Base-by-base conservation (phyloP, 176 grass and related monocot species). In the Typha latifolia region DNA sequence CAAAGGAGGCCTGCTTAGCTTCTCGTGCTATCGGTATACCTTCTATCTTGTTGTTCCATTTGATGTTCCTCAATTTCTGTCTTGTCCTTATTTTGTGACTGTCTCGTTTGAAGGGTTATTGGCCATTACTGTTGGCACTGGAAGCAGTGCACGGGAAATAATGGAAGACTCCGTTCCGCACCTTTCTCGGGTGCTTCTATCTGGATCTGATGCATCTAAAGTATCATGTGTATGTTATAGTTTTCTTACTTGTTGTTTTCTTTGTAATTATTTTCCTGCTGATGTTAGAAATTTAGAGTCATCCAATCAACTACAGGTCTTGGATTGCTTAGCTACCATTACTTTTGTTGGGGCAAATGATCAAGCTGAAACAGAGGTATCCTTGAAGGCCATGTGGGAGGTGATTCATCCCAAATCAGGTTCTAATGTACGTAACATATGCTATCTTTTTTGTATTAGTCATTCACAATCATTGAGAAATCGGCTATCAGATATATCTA, bases 361-460 rank as follows among this genome's bases (percentile, higher is more conserved):
- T 82, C 72, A 81, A 70, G 69, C 74, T 37, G 87, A 90, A 79
- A 96, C 79, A 68, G 87, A 96, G 62, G 32, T 32, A 47, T 77
- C 79, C 51, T 82, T 96, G 70, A 87, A 88, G 70, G 80, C 82
- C 64, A 90, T 96, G 51, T 96, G 91, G 91, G 81, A 85, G 67
- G 81, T 90, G 20, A 88, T 96, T 69, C 84, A 96, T 83, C 87
- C 91, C 43, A 90, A 88, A 70, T 90, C 91, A 47, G 87, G 82
- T 53, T 82, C 87, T 69, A 90, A 90, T 72, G 94, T 93, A 82
- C 1, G 84, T 80, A 63, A 69, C 27, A 24, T 81, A 49, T 52
- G 56, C 4, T 66, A 51, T 66, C 48, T 34, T 66, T 75, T 74
- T 57, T 0, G 43, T 66, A 16, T 20, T 8, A 49, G 32, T 32